These are phyloP conservation scores for Paramyrothecium roridum DNA, from an alignment of 2,329 filamentous ascomycete species.

Conservation along the genomic window DNA sequence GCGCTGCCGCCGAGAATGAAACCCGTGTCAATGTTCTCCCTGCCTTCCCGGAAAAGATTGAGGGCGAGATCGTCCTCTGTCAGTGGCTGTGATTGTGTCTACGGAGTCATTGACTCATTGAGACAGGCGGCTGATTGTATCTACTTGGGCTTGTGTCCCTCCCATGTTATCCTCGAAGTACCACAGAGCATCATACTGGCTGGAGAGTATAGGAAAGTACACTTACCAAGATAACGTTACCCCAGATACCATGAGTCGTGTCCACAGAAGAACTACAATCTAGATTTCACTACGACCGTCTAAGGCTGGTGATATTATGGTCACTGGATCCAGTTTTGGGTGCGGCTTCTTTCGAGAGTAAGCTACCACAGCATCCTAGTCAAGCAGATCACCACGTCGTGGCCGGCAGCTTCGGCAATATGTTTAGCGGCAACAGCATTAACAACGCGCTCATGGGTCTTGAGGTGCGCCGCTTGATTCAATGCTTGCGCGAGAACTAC, in stretches of 20 bases:
- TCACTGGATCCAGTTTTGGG: constrained; percentile 86
- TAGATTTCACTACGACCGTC: constrained; percentile 62
- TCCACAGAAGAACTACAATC: constrained; percentile 92
- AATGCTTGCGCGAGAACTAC: constrained; percentile 63
- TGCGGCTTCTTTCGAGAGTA: constrained; percentile 77
- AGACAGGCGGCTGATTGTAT: constrained; percentile 93
- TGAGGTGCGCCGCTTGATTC: constrained; percentile 65
- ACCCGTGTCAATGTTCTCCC: constrained; percentile 69
- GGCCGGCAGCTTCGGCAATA: constrained; percentile 78
- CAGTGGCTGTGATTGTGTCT: too few relatives aligned
- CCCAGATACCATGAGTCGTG: constrained; percentile 76
- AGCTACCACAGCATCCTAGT: constrained; percentile 85
- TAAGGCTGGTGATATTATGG: constrained; percentile 72
- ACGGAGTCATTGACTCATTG: too few relatives aligned
- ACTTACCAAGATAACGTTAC: constrained; percentile 88
- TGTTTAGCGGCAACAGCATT: constrained; percentile 75
- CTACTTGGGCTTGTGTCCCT: constrained; percentile 71
- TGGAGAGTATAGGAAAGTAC: constrained; percentile 59
- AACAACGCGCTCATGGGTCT: constrained; percentile 75
- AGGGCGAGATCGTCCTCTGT: constrained; percentile 87
- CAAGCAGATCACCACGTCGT: constrained; percentile 74
- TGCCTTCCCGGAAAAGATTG: constrained; percentile 80
- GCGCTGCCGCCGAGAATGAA: constrained; percentile 26
- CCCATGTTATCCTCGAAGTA: background rate
- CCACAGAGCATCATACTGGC: constrained; percentile 3